Percentiles rank a stretch among this genome's conserved stretches.
These are phyloP conservation scores for Daldinia bambusicola DNA, from an alignment of 495 filamentous ascomycete genomes.

Conservation along the genomic window DNA sequence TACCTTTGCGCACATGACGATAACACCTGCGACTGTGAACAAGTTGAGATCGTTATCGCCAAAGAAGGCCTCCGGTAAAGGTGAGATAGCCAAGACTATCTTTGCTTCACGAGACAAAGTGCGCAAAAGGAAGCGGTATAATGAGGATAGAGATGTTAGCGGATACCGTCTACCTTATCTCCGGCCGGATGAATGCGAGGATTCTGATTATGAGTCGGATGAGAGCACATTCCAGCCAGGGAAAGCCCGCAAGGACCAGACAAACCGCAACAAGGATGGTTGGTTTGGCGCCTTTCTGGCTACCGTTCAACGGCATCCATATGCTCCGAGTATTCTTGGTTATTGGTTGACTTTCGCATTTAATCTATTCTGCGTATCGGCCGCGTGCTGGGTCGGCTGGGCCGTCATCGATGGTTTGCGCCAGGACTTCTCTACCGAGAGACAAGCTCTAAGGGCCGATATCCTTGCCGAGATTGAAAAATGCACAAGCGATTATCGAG, in stretches of 20 bases:
- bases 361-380: constrained; percentile 75
- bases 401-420: constrained; percentile 75
- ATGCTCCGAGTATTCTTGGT: constrained; percentile 85
- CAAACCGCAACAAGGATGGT: constrained; percentile 48
- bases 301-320: constrained; percentile 79
- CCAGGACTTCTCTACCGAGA: constrained; percentile 77
- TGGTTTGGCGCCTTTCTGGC: constrained; percentile 69
- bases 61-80: constrained; percentile 58
- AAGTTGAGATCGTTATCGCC: constrained; percentile 52
- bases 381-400: constrained; percentile 76
- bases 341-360: constrained; percentile 84
- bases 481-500: constrained; percentile 74
- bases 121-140: constrained; percentile 58
- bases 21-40: constrained; percentile 53
- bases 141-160: constrained; percentile 56
- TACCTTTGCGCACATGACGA: constrained; percentile 50
- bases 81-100: constrained; percentile 51
- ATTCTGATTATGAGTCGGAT: constrained; percentile 66
- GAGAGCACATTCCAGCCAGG: constrained; percentile 49
- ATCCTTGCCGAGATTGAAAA: constrained; percentile 76
- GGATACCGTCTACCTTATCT: constrained; percentile 52
- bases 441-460: constrained; percentile 68
- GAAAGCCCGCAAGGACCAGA: constrained; percentile 47
- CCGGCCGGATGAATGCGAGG: constrained; percentile 62
- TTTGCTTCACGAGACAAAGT: constrained; percentile 52